phyloP scores from a whole-genome alignment of 495 filamentous ascomycete genomes.

The Endocarpon pusillum region DNA sequence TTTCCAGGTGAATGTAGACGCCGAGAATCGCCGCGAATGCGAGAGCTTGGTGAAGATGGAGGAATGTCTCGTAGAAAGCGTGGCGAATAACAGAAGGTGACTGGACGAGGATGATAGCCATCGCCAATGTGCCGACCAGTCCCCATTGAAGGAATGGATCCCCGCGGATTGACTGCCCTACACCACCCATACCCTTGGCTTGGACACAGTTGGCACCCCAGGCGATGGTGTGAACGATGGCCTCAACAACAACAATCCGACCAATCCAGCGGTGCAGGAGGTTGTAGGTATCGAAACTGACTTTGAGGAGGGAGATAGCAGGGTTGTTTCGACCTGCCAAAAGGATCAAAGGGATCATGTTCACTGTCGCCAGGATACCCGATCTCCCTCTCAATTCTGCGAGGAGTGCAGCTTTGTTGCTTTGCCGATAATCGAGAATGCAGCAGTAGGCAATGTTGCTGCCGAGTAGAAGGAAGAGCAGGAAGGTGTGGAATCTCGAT shows the following conservation, averaged over 20 bases:
- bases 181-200: constrained; percentile 29
- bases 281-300: constrained; percentile 96
- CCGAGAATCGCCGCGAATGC: constrained; percentile 46
- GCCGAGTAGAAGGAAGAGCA: constrained; percentile 53
- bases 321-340: constrained; percentile 88
- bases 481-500: constrained; percentile 62
- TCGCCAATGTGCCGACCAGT: constrained; percentile 31
- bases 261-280: constrained; percentile 91
- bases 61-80: constrained; percentile 81
- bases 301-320: constrained; percentile 59
- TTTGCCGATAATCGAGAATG: constrained; percentile 45
- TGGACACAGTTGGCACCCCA: constrained; percentile 40
- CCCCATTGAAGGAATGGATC: constrained; percentile 44
- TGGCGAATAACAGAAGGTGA: constrained; percentile 63
- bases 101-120: constrained; percentile 49
- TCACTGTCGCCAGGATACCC: constrained; percentile 66
- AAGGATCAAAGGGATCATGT: constrained; percentile 81
- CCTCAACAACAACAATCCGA: constrained; percentile 64
- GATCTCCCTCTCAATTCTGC: constrained; percentile 67
- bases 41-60: constrained; percentile 57
- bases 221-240: constrained; percentile 54
- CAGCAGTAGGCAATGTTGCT: constrained; percentile 69
- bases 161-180: constrained; percentile 39
- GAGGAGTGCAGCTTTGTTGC: constrained; percentile 31
- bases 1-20: constrained; percentile 51